Base-by-base conservation (phyloP, 23 red algal genomes). In the Gracilaria domingensis region DNA sequence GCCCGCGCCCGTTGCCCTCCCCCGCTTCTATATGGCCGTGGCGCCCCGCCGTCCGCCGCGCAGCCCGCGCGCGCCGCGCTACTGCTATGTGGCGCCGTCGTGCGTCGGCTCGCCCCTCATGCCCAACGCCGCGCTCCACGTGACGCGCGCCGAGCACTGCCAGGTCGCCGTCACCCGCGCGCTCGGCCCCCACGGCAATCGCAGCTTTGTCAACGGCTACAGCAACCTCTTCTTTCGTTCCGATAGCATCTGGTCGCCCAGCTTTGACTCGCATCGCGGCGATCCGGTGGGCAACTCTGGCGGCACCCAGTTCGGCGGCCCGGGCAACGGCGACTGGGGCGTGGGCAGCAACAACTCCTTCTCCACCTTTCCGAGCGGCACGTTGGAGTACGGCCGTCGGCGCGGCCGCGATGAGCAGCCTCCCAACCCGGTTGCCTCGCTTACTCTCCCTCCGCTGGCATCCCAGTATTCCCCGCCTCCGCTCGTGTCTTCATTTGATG, bases 271-370 rank as follows among this genome's bases (percentile, higher is more conserved):
- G 21, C 72, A 77, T 16, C 72, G 45, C 7, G 72, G 72, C 3
- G 72, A 77, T 50, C 38, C 72, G 24, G 72, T 77, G 34, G 72
- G 72, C 72, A 77, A 77, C 45, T 77, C 72, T n/a, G 72, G 72
- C 20, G 72, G 72, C 72, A 77, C 72, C 72, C 13, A 77, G 45
- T 77, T 77, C 28, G 40, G 72, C 72, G 72, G 72, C 24, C 42
- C 40, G 6, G 30, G 72, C 25, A 33, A 77, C 20, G 45, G 45
- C 20, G 50, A 77, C 72, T 77, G 72, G 72, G 72, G 42, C 28
- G 4, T 77, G 45, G 72, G 21, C 6, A 50, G 28, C 20, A 77
- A 77, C 26, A 51, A 77, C 30, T 77, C 72, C 2, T 77, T 77
- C 42, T 77, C 72, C 23, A 77, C 72, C 26, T 77, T 77, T 50